Conservation (phyloP, 1,284 basidiomycete species). For the Pseudozyma sp. region DNA sequence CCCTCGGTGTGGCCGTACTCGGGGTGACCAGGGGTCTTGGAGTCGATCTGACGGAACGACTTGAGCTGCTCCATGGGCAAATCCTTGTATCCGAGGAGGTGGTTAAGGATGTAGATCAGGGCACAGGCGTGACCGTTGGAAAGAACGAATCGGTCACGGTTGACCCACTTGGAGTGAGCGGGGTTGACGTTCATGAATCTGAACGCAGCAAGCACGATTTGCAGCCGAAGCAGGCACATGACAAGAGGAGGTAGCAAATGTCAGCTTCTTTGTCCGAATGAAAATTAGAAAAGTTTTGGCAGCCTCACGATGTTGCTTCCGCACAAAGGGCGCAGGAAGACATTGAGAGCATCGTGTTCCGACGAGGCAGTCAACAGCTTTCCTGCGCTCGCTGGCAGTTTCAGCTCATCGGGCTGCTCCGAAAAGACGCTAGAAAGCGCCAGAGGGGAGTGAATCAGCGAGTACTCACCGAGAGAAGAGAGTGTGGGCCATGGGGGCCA, state of each 20-base stretch:
- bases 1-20: constrained; percentile 84
- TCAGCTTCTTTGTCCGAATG: constrained; percentile 8
- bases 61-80: constrained; percentile 85
- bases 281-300: background rate
- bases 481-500: constrained; percentile 88
- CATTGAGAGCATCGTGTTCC: background rate
- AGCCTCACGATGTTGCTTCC: no score
- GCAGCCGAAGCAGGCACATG: background rate
- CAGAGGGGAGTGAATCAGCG: background rate
- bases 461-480: constrained; percentile 78
- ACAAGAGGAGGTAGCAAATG: background rate
- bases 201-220: background rate
- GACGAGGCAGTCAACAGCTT: background rate
- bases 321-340: background rate
- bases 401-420: background rate
- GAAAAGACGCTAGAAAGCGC: background rate
- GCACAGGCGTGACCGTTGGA: constrained; percentile 72
- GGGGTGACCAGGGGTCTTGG: constrained; percentile 80
- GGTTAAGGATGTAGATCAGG: constrained; percentile 81
- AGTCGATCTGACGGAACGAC: constrained; percentile 77
- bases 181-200: constrained; percentile 89
- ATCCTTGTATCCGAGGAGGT: constrained; percentile 82
- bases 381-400: background rate
- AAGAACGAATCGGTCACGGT: constrained; percentile 76
- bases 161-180: constrained; percentile 83